phyloP scores from a whole-genome alignment of 2,329 filamentous ascomycete genomes.

The Metarhizium sp. region DNA sequence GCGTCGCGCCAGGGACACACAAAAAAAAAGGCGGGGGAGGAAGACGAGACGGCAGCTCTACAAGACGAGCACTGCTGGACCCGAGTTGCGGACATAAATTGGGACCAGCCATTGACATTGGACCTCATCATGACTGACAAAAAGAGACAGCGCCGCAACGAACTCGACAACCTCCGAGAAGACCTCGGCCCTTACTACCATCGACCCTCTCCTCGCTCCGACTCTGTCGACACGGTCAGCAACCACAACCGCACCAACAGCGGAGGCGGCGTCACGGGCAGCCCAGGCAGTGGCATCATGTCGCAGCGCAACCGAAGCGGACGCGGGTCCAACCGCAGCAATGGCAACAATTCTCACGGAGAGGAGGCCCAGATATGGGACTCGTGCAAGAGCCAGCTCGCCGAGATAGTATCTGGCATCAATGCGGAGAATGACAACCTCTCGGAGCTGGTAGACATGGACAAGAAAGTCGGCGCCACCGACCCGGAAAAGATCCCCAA shows the following conservation, averaged over 20 bases:
- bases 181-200: slow-evolving; percentile 25
- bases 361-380: slow-evolving; percentile 37
- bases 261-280: slow-evolving; percentile 7
- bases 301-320: slow-evolving; percentile 35
- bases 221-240: slow-evolving; percentile 3
- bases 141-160: slow-evolving; percentile 21
- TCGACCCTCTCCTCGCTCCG: slow-evolving; percentile 12
- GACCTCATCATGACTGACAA: slow-evolving; percentile 24
- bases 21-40: background rate
- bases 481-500: slow-evolving; percentile 27
- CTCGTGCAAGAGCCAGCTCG: slow-evolving; percentile 26
- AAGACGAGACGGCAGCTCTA: background rate
- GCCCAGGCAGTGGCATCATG: slow-evolving; percentile 18
- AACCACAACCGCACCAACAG: slow-evolving; percentile 8
- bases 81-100: background rate
- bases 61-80: background rate
- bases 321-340: slow-evolving; percentile 34
- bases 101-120: background rate
- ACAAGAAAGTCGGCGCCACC: slow-evolving; percentile 30
- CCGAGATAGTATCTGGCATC: slow-evolving; percentile 29
- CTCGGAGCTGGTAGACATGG: slow-evolving; percentile 27
- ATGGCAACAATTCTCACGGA: slow-evolving; percentile 28
- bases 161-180: slow-evolving; percentile 24
- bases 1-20: background rate
- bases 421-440: slow-evolving; percentile 34